Percentiles rank a stretch among this genome's conserved stretches.
Conservation (phyloP, 1,139 yeast genomes). For the Hansenula anomala region DNA sequence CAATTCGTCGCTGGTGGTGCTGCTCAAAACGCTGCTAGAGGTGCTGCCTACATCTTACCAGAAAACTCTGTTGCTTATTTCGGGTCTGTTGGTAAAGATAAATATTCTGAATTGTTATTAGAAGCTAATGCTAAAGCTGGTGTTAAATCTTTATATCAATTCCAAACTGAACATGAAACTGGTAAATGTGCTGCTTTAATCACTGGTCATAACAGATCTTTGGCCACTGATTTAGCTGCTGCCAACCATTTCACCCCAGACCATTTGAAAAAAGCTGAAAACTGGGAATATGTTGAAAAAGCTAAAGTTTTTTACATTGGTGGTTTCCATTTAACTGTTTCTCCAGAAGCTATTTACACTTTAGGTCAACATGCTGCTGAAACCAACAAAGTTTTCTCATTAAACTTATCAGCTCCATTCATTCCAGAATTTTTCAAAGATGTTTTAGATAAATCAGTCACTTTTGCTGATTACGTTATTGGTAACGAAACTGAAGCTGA, state of each 20-base stretch:
- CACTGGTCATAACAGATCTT: slow-evolving; percentile 82
- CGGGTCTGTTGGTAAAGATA: slow-evolving; percentile 94
- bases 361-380: slow-evolving; percentile 92
- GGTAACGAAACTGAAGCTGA: slow-evolving; percentile 98
- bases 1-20: slow-evolving; percentile 97
- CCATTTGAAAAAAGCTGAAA: slow-evolving; percentile 84
- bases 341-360: slow-evolving; percentile 87
- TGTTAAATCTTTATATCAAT: slow-evolving; percentile 79
- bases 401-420: slow-evolving; percentile 96
- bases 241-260: slow-evolving; percentile 93
- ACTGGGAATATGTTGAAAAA: slow-evolving; percentile 80
- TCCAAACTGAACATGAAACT: slow-evolving; percentile 71
- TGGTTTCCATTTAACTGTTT: slow-evolving; percentile 97
- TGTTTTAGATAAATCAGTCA: slow-evolving; percentile 72
- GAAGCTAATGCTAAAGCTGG: slow-evolving; percentile 89
- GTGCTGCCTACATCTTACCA: slow-evolving; percentile 92
- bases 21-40: slow-evolving; percentile 98
- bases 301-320: slow-evolving; percentile 89
- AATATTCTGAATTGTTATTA: slow-evolving; percentile 73
- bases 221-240: slow-evolving; percentile 95
- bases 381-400: slow-evolving; percentile 72
- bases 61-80: slow-evolving; percentile 81
- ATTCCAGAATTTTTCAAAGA: slow-evolving; percentile 94
- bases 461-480: slow-evolving; percentile 86
- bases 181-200: slow-evolving; percentile 98